Base-by-base conservation (phyloP, 768 basidiomycete species). In the Candolleomyces efflorescens region DNA sequence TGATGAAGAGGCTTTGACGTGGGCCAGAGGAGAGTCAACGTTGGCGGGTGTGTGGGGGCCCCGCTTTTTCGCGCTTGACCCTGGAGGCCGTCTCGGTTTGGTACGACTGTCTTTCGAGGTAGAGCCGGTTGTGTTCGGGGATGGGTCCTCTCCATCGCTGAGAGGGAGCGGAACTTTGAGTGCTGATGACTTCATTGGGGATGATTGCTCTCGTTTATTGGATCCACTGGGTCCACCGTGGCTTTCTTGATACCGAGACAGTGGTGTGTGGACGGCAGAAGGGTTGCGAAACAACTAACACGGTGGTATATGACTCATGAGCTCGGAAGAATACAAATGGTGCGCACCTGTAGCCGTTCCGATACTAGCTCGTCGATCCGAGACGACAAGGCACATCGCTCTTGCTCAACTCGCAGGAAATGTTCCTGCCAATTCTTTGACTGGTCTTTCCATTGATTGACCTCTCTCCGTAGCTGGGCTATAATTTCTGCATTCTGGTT, bases 391-490 rank as follows among this genome's bases (percentile, higher is more conserved):
- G 77, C 75, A 27, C 78, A 80, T 55, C 87, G 79, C 56, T 90
- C 87, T 55, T 85, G 77, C 60, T 91, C 88, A 46, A 89, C 86
- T 15, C 87, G 82, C 38, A 85, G 73, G 67, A 89, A 90, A 63
- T 89, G 87, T 20, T 89, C 88, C 68, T 90, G 90, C 89, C 89
- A 91, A 63, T 86, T 86, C 54, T 77, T 75, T 0, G 87, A 81
- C 63, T 90, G 89, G 51, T 85, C 82, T 68, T 89, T 89, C 87
- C 87, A 89, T 54, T 90, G 87, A 0, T 70, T 73, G 0, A 82
- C 75, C 66, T 92, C 88, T 50, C 85, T 78, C 23, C 82, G 81
- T 27, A 90, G 75, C 54, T 83, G 84, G 1, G 76, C 67, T 53
- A 88, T 83, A 5, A 82, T 82, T 50, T 87, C 83, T 13, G 61